phyloP scores from a whole-genome alignment of 192 early-diverging fungal species.

The Pilobolus umbonatus region DNA sequence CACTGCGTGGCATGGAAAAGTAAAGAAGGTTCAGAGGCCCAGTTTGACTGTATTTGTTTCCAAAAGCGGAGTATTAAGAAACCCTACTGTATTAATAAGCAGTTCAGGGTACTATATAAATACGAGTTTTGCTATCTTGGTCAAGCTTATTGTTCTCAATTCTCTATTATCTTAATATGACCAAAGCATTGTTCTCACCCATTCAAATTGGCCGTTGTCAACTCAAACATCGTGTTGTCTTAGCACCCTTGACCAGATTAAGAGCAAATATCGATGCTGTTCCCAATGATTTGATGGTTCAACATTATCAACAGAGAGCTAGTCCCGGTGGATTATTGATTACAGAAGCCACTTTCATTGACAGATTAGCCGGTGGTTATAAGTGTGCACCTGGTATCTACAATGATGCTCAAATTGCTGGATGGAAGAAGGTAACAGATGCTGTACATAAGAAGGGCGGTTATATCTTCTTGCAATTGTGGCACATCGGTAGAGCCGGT shows the following conservation, averaged over 20 bases:
- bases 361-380: slow-evolving; percentile 10
- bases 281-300: slow-evolving; percentile 5
- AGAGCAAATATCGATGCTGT: background rate
- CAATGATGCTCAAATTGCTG: slow-evolving; percentile 34
- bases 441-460: slow-evolving; percentile 52
- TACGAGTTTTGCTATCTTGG: too few relatives aligned
- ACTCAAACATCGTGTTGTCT: slow-evolving; percentile 18
- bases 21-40: too few relatives aligned
- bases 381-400: slow-evolving; percentile 29
- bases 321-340: slow-evolving; percentile 16
- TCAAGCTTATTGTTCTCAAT: too few relatives aligned
- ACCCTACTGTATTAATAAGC: too few relatives aligned
- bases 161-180: too few relatives aligned
- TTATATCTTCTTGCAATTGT: slow-evolving; percentile 52
- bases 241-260: slow-evolving; percentile 18
- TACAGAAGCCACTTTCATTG: slow-evolving; percentile 15
- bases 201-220: slow-evolving; percentile 6
- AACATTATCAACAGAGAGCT: slow-evolving; percentile 24
- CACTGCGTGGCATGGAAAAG: too few relatives aligned
- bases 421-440: slow-evolving; percentile 49
- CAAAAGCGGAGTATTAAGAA: too few relatives aligned
- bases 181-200: slow-evolving; percentile 19
- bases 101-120: too few relatives aligned
- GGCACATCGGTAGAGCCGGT: slow-evolving; percentile 27
- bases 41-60: too few relatives aligned